A percentile compares a stretch with the other conserved stretches of the same genome.
Conservation (phyloP, 78 protist species). For the slime mould (Dictyostelium discoideum) region DNA sequence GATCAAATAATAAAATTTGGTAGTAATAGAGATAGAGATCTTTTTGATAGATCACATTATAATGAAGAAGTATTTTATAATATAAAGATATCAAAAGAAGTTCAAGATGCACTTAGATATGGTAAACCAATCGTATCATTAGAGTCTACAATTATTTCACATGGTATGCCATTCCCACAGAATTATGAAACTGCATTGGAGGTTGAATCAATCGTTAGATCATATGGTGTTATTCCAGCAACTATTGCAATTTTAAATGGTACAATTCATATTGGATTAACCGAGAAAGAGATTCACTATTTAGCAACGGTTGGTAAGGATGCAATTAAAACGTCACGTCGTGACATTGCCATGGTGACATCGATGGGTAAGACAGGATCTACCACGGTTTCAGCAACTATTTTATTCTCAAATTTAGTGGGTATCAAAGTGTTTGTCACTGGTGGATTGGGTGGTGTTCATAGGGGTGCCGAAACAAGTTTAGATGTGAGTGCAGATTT, state of each 20-base stretch:
- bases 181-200: conserved; percentile 83
- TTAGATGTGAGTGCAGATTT: conserved; percentile 98
- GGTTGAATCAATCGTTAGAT: conserved; percentile 91
- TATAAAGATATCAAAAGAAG: conserved; percentile 9
- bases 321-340: conserved; percentile 88
- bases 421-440: conserved; percentile 89
- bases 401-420: conserved; percentile 84
- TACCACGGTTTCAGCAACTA: conserved; percentile 98
- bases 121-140: conserved; percentile 95
- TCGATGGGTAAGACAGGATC: conserved; percentile 85
- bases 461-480: conserved; percentile 87
- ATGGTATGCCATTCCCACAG: conserved; percentile 89
- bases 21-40: background rate
- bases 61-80: background rate
- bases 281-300: conserved; percentile 20
- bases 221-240: conserved; percentile 97
- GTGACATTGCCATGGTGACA: conserved; percentile 94
- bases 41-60: background rate
- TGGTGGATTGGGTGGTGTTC: conserved; percentile 99
- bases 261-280: conserved; percentile 75
- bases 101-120: conserved; percentile 33
- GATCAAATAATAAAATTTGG: background rate
- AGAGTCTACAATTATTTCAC: conserved; percentile 97
- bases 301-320: conserved; percentile 76
- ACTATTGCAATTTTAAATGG: conserved; percentile 93